Evolutionary conservation across 129 eudicot species (phyloP).

Genomic region (Calendula officinalis): DNA sequence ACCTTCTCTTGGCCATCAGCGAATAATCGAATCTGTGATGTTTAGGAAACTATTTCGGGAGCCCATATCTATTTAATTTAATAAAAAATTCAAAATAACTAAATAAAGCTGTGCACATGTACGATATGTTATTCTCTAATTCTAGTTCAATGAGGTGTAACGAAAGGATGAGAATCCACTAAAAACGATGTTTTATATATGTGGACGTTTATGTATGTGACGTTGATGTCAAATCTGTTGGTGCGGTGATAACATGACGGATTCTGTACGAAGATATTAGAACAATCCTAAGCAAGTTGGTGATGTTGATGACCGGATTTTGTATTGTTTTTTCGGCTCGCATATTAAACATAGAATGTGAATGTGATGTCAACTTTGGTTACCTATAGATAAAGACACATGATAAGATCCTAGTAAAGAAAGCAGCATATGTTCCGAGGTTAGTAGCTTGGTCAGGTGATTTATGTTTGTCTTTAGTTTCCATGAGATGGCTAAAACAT

Average conservation of each 20-base stretch:
- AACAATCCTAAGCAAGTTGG: neutral
- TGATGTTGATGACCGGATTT: slow-evolving; percentile 11
- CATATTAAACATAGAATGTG: slow-evolving; percentile 7
- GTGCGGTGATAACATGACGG: slow-evolving; percentile 1
- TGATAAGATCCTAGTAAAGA: slow-evolving; percentile 8
- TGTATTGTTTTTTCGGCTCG: neutral
- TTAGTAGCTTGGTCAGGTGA: slow-evolving; percentile 11
- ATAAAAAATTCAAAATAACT: neutral
- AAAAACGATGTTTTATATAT: slow-evolving; percentile 1
- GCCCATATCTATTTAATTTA: too few relatives aligned
- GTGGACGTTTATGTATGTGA: neutral
- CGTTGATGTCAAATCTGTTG: slow-evolving; percentile 23
- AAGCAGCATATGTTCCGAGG: slow-evolving; percentile 17
- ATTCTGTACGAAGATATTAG: neutral
- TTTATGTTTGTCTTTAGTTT: slow-evolving; percentile 8
- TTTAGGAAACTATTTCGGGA: too few relatives aligned
- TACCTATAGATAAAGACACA: neutral
- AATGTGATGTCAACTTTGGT: slow-evolving; percentile 2
- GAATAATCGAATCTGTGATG: too few relatives aligned
- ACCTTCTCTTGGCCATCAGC: too few relatives aligned
- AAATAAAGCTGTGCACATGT: neutral
- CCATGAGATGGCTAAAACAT: neutral
- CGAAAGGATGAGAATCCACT: slow-evolving; percentile 18
- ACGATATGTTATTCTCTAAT: neutral
- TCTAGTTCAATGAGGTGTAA: neutral